These are phyloP conservation scores for Citrus sinensis DNA, from an alignment of 345 rosid species.

Conservation along the genomic window DNA sequence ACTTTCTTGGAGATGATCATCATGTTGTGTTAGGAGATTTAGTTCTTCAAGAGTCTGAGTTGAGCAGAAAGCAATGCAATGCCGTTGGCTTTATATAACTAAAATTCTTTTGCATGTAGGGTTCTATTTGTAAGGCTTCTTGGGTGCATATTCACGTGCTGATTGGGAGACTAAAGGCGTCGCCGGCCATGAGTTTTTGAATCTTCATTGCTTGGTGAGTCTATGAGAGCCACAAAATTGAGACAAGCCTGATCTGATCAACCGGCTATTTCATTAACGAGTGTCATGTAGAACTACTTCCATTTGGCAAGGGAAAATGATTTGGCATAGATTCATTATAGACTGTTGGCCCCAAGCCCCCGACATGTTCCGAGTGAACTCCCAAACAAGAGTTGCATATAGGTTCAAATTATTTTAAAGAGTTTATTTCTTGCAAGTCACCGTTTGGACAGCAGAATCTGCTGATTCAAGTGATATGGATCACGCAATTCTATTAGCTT, in stretches of 20 bases:
- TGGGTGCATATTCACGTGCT: constrained; percentile 3
- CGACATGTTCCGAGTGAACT: not conserved
- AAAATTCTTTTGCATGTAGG: not conserved
- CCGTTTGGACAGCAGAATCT: not conserved
- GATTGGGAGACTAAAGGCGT: not conserved
- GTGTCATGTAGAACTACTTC: no score
- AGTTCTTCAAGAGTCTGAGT: not conserved
- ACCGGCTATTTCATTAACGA: no score
- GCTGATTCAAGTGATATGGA: not conserved
- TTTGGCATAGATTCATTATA: not conserved
- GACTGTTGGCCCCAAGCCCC: not conserved
- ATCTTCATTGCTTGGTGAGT: not conserved
- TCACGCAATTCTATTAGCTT: not conserved
- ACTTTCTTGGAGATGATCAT: constrained; percentile 26
- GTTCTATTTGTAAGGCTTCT: not conserved
- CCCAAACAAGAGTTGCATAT: not conserved
- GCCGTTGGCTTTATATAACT: not conserved
- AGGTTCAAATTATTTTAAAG: not conserved
- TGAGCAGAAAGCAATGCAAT: not conserved
- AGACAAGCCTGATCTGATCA: not conserved
- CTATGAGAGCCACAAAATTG: not conserved
- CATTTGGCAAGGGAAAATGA: not conserved
- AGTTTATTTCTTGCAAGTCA: not conserved
- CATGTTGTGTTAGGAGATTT: constrained; percentile 12
- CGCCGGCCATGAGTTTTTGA: not conserved